Conservation (phyloP, 768 basidiomycete genomes). For the Leccinum olivaceopallidum region DNA sequence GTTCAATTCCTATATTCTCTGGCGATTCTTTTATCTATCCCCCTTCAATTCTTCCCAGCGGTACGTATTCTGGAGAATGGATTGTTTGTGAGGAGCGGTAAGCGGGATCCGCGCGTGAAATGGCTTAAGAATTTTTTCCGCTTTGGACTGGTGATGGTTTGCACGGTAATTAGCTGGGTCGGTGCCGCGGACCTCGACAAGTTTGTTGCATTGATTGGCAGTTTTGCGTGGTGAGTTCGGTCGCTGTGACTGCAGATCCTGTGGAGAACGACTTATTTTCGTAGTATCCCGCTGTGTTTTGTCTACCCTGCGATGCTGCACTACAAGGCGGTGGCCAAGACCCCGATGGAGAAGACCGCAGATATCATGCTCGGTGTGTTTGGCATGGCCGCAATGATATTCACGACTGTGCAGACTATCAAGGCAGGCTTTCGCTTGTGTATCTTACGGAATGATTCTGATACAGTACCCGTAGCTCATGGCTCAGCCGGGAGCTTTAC, state of each 20-base stretch:
- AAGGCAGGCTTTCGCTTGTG: conserved; percentile 39
- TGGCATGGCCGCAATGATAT: conserved; percentile 68
- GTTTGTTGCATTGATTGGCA: conserved; percentile 91
- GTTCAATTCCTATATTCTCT: conserved; percentile 88
- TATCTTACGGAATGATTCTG: conserved; percentile 10
- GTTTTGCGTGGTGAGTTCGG: conserved; percentile 81
- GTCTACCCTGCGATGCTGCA: conserved; percentile 94
- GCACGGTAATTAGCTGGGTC: conserved; percentile 78
- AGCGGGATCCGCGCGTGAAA: conserved; percentile 77
- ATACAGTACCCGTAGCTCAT: conserved; percentile 49
- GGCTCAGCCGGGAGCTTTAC: conserved; percentile 46
- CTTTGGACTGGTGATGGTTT: conserved; percentile 71
- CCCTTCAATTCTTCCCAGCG: conserved; percentile 97
- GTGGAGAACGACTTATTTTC: conserved; percentile 14
- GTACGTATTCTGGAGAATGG: conserved; percentile 97
- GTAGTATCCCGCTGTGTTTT: conserved; percentile 89
- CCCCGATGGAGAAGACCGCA: conserved; percentile 57
- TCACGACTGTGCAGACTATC: conserved; percentile 81
- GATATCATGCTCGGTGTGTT: conserved; percentile 80
- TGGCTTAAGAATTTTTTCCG: conserved; percentile 96
- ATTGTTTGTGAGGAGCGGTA: conserved; percentile 86
- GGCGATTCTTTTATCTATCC: conserved; percentile 89
- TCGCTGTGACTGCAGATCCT: background rate
- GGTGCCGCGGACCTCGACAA: conserved; percentile 93
- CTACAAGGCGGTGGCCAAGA: conserved; percentile 81